Evolutionary conservation across 2,329 filamentous ascomycete species (phyloP), one percentile per base, ranked within the genome.

Genomic region (Parastagonospora nodorum): DNA sequence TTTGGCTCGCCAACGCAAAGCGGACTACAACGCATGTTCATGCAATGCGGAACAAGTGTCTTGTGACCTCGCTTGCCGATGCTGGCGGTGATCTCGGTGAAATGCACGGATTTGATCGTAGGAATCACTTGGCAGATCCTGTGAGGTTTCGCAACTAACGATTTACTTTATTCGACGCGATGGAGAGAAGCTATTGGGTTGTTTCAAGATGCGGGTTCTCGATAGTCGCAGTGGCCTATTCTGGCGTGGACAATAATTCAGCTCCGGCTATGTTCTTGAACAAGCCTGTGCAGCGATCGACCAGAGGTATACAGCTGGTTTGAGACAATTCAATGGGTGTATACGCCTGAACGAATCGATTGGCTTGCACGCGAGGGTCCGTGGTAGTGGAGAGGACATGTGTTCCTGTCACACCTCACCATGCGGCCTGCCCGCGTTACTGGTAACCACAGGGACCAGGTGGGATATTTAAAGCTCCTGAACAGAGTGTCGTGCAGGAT

Each of bases 381-480:
- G 53, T 56, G 51, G 50, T 29, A 36, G 45, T 44, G 50, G 49
- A 56, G 53, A 56, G 54, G 53, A 62, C 58, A 56, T 54, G 61
- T 60, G 58, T 58, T 57, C 60, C 51, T 60, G 56, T 51, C 45
- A 53, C 52, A 54, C 53, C 40, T 43, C 42, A 53, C 45, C 45
- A 47, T 52, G 42, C 39, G 46, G 24, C 42, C 42, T 42, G 51
- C 29, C 57, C 55, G 58, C 53, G 52, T 50, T 48, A 51, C 35
- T 61, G 60, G 58, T 49, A 48, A 55, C 49, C 29, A 51, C 48
- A 52, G 51, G 50, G 43, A 51, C 52, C 63, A 51, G 49, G 54
- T 55, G 41, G 28, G 50, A 55, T 64, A 59, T 68, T 66, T 57
- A 60, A 61, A 60, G 57, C 56, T 52, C 48, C 48, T 43, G 51